Percentiles rank a stretch among this genome's conserved stretches.
Conservation (phyloP, 1,139 yeast genomes). For the Komagataea norvegica region DNA sequence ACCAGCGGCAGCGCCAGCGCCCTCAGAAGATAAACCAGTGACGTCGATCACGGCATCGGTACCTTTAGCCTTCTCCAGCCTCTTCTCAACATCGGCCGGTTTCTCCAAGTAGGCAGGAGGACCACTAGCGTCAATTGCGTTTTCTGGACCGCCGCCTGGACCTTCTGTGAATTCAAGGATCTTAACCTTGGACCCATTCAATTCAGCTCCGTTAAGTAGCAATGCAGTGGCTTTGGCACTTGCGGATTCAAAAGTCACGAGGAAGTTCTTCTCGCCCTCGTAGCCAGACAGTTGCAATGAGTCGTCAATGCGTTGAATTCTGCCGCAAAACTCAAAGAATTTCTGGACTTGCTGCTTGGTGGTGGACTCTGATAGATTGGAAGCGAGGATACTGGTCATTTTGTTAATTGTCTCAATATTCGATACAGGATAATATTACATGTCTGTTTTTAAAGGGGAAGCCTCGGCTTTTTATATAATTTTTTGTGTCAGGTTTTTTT, state of each 20-base stretch:
- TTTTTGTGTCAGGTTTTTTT: too few relatives aligned
- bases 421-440: too few relatives aligned
- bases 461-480: too few relatives aligned
- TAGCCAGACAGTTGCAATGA: slow-evolving; percentile 28
- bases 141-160: slow-evolving; percentile 11
- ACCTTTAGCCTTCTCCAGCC: slow-evolving; percentile 9
- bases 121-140: slow-evolving; percentile 19
- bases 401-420: not conserved
- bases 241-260: slow-evolving; percentile 49
- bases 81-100: slow-evolving; percentile 18
- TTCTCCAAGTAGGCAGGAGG: slow-evolving; percentile 23
- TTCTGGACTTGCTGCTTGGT: slow-evolving; percentile 54
- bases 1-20: slow-evolving; percentile 2
- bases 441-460: not conserved
- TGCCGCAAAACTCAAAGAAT: slow-evolving; percentile 79
- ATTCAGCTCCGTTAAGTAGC: slow-evolving; percentile 67
- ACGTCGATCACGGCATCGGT: slow-evolving; percentile 4
- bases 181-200: slow-evolving; percentile 51
- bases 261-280: slow-evolving; percentile 31
- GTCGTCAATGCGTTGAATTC: slow-evolving; percentile 41
- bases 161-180: slow-evolving; percentile 39
- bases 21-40: not conserved
- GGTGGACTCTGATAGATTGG: slow-evolving; percentile 53
- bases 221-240: slow-evolving; percentile 73
- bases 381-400: slow-evolving; percentile 41